A percentile compares a stretch with the other conserved stretches of the same genome.
Evolutionary conservation across 805 yeast species (phyloP).

Genomic region (Brettanomyces bruxellensis): DNA sequence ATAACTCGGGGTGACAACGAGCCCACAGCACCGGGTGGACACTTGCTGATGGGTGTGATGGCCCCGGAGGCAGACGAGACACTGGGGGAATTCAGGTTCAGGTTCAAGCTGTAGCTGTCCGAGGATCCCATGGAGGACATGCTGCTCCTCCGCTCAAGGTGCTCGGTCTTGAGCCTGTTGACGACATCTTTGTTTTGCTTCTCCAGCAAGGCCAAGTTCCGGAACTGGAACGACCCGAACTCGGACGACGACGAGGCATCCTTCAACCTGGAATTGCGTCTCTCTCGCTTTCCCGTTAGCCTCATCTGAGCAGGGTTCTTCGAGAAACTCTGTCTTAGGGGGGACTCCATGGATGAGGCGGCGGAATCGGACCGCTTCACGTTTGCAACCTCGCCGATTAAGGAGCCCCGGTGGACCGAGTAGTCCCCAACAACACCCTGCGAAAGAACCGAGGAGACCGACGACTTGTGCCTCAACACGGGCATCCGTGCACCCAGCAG

Average conservation of each 20-base stretch:
- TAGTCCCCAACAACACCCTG: conserved; percentile 5
- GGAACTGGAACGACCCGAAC: conserved; percentile 87
- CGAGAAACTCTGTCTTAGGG: conserved; percentile 17
- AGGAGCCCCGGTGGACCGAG: not conserved
- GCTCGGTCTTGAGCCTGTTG: conserved; percentile 77
- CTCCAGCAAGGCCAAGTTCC: conserved; percentile 84
- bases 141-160: conserved; percentile 43
- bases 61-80: conserved; percentile 8
- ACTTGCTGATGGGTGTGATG: conserved; percentile 14
- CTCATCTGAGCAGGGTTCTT: conserved; percentile 13
- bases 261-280: conserved; percentile 53
- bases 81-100: conserved; percentile 1
- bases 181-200: conserved; percentile 91
- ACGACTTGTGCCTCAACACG: too few species aligned
- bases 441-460: not conserved
- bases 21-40: not conserved
- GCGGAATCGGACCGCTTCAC: conserved; percentile 13
- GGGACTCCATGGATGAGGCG: conserved; percentile 21
- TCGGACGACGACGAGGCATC: conserved; percentile 59
- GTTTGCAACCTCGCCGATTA: not conserved
- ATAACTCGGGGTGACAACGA: not conserved
- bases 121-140: conserved; percentile 38
- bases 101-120: conserved; percentile 19
- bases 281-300: conserved; percentile 50
- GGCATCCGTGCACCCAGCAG: not conserved